These are phyloP conservation scores for Mallotus japonicus DNA, from an alignment of 441 rosid genomes.

Conservation along the genomic window DNA sequence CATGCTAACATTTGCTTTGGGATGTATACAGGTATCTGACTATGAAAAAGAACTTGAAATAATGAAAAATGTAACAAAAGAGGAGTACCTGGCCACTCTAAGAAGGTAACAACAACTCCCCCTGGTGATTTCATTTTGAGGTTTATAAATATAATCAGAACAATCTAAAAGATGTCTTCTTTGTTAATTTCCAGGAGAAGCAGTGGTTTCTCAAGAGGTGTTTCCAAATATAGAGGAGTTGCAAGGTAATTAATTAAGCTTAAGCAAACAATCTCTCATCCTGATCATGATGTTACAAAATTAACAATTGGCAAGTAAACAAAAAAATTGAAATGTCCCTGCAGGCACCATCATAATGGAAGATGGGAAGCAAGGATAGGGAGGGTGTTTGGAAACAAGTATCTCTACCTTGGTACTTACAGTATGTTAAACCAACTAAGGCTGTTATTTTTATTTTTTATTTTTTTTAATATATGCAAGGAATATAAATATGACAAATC, in stretches of 20 bases:
- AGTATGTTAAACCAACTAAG: conserved; percentile 31
- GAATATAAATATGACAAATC: no score
- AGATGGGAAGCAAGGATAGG: conserved; percentile 84
- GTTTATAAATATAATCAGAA: no score
- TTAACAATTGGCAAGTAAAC: no score
- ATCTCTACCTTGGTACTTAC: conserved; percentile 71
- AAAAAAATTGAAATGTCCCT: not conserved
- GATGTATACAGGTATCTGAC: conserved; percentile 37
- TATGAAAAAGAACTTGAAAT: conserved; percentile 50
- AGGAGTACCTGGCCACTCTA: conserved; percentile 55
- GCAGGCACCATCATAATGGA: conserved; percentile 74
- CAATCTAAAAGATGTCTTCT: no score
- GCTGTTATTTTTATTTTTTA: not conserved
- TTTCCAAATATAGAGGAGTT: conserved; percentile 69
- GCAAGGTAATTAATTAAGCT: conserved; percentile 37
- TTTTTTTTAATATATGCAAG: no score
- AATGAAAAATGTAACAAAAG: conserved; percentile 48
- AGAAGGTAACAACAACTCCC: conserved; percentile 43
- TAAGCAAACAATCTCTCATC: no score
- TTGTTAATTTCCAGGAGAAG: conserved; percentile 42
- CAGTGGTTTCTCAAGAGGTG: conserved; percentile 77
- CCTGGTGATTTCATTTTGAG: no score
- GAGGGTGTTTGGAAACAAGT: conserved; percentile 70
- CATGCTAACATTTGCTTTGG: no score
- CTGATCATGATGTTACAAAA: no score